Percentiles rank a stretch among this genome's conserved stretches.
Conservation (phyloP, 306 rosid genomes). For the Prunus fruticosa region DNA sequence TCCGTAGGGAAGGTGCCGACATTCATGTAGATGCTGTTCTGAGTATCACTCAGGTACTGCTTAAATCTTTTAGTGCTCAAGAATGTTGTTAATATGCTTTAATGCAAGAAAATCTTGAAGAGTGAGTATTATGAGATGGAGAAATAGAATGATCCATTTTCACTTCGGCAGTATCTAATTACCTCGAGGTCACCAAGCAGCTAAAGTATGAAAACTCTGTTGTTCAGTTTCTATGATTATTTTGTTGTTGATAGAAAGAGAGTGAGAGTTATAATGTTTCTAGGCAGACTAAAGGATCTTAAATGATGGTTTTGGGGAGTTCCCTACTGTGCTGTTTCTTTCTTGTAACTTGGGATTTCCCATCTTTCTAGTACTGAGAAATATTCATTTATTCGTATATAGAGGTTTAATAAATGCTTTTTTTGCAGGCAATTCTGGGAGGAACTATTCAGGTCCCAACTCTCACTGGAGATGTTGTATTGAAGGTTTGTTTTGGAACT, state of each 20-base stretch:
- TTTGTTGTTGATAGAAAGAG: not conserved
- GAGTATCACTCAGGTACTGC: constrained; percentile 76
- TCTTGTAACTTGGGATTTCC: not conserved
- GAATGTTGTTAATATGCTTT: not conserved
- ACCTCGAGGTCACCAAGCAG: not conserved
- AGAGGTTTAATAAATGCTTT: constrained; percentile 1
- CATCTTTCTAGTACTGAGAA: not conserved
- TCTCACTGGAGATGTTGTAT: constrained; percentile 81
- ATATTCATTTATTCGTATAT: not conserved
- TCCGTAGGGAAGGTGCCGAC: constrained; percentile 82
- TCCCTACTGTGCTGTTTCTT: not conserved
- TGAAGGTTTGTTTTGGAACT: constrained; percentile 58
- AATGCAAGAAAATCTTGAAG: not conserved
- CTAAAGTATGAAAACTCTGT: not conserved
- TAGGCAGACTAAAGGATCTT: not conserved
- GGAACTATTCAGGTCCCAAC: constrained; percentile 92
- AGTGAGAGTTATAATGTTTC: not conserved
- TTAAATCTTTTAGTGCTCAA: not conserved
- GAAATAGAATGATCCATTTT: not conserved
- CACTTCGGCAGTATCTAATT: not conserved
- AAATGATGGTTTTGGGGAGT: not conserved
- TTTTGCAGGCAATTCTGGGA: constrained; percentile 75
- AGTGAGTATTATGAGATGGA: not conserved
- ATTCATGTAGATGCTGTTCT: constrained; percentile 82
- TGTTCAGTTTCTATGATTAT: not conserved